Conservation (phyloP, 2,329 filamentous ascomycete species). For the Penicillium sp. region DNA sequence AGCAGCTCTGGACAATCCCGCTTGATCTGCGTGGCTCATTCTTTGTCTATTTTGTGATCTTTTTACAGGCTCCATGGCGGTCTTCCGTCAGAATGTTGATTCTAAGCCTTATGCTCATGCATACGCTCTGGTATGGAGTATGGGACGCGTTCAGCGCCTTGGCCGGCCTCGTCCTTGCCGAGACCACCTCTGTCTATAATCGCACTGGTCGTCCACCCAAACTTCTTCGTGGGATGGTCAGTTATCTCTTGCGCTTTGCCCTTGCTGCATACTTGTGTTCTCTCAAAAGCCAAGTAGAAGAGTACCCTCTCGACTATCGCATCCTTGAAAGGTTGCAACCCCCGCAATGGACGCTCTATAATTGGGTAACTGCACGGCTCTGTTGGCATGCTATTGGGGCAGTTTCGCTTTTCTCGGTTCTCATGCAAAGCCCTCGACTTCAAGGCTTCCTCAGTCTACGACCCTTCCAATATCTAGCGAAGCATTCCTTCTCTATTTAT, state of each 20-base stretch:
- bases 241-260: neutral
- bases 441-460: neutral
- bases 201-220: neutral
- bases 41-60: slow-evolving; percentile 21
- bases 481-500: neutral
- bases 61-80: slow-evolving; percentile 19
- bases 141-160: slow-evolving; percentile 26
- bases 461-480: neutral
- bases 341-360: neutral
- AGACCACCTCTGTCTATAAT: neutral
- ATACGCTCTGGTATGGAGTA: slow-evolving; percentile 25
- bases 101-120: slow-evolving; percentile 8
- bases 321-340: neutral
- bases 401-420: neutral
- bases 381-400: neutral
- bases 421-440: neutral
- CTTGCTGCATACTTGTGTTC: neutral
- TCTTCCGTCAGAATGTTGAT: slow-evolving; percentile 12
- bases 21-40: slow-evolving; percentile 26
- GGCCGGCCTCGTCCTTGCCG: neutral
- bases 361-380: neutral
- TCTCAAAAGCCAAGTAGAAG: neutral
- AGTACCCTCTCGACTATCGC: neutral
- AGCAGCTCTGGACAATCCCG: slow-evolving; percentile 29
- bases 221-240: neutral